Conservation (phyloP, 2,329 filamentous ascomycete genomes). For the Trichocomaceae sp. region DNA sequence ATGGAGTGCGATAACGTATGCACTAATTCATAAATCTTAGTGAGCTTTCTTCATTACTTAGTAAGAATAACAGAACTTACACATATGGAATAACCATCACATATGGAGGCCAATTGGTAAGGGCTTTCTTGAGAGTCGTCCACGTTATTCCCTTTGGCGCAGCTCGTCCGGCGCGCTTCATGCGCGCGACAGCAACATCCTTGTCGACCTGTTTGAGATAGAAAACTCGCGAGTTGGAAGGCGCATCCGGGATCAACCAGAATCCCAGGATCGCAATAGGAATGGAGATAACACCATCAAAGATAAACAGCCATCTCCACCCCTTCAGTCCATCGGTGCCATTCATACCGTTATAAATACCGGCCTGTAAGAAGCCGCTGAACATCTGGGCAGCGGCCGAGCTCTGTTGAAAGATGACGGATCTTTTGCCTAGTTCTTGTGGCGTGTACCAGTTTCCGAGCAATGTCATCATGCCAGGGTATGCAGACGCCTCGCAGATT, state of each 20-base stretch:
- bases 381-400: slow-evolving; percentile 12
- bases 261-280: slow-evolving; percentile 36
- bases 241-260: slow-evolving; percentile 38
- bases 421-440: slow-evolving; percentile 11
- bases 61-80: slow-evolving; percentile 3
- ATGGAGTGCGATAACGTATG: slow-evolving; percentile 13
- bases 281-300: slow-evolving; percentile 49
- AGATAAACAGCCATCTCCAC: slow-evolving; percentile 56
- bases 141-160: slow-evolving; percentile 9
- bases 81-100: slow-evolving; percentile 11
- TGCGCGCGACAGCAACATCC: slow-evolving; percentile 5
- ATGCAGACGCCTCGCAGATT: slow-evolving; percentile 10
- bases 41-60: neutral
- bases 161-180: slow-evolving; percentile 11
- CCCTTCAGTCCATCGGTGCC: slow-evolving; percentile 49
- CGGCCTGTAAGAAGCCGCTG: slow-evolving; percentile 31
- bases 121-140: slow-evolving; percentile 3
- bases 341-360: slow-evolving; percentile 55
- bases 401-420: slow-evolving; percentile 13
- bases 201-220: slow-evolving; percentile 13
- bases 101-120: slow-evolving; percentile 11
- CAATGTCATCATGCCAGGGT: slow-evolving; percentile 12
- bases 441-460: slow-evolving; percentile 12
- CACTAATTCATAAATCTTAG: neutral
- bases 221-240: slow-evolving; percentile 30